Evolutionary conservation across 2,329 filamentous ascomycete species (phyloP), one percentile per base, ranked within the genome.

Genomic region (Epichloe festucae): DNA sequence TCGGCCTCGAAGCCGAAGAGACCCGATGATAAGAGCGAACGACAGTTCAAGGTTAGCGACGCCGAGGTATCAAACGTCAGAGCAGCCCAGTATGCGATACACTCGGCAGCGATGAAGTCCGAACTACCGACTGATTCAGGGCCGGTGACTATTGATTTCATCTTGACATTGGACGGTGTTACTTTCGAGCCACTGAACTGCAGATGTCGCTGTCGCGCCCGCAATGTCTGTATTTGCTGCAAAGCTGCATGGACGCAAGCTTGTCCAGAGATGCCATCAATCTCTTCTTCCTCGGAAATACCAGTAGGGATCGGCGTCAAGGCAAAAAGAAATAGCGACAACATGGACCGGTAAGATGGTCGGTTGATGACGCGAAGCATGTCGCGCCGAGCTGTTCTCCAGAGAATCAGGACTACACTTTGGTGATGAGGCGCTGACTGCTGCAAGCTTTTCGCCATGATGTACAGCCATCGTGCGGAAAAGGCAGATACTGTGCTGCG

Each of bases 101-200:
- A 70, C 54, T 72, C 69, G 1, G 64, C 59, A 5, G 60, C 61
- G 7, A 72, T 61, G 41, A 69, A 70, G 19, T 61, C 60, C 0
- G 62, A 59, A 1, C 62, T 63, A 8, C 57, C 56, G 2, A 66
- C 58, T 0, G 63, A 60, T 21, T 60, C 55, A 2, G 63, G 59
- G 2, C 59, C 61, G 8, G 61, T 56, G 5, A 57, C 54, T 1
- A 60, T 58, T 1, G 58, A 52, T 15, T 56, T 55, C 1, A 53
- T 53, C 15, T 53, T 58, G 4, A 56, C 35, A 31, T 39, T 47
- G 2, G 55, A 60, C 2, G 61, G 63, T 2, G 61, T 67, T 1
- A 70, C 67, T 39, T 70, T 70, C 10, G 65, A 65, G 4, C 68
- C 69, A 43, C 65, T 70, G 54, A 70, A 71, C 39, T 70, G 65